Percentiles rank a stretch among this genome's conserved stretches.
phyloP scores from a whole-genome alignment of 2,329 filamentous ascomycete species.

The Metarhizium sp. region DNA sequence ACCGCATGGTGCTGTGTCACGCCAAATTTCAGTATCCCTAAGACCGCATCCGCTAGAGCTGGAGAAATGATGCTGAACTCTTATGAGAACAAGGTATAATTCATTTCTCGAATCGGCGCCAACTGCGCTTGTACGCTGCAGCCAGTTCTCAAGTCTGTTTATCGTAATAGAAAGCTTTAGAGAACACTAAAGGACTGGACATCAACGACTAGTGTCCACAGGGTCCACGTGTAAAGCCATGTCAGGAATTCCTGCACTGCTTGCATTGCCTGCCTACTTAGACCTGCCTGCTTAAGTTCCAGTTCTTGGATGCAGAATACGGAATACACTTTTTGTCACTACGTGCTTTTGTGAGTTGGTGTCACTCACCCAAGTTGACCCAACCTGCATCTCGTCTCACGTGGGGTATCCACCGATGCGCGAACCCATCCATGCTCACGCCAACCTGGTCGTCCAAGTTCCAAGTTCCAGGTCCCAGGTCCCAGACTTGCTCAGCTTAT shows the following conservation, averaged over 20 bases:
- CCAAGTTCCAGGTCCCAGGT: too few species aligned
- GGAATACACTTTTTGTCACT: background rate
- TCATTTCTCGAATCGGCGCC: too few species aligned
- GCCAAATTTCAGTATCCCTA: background rate
- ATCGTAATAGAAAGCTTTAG: background rate
- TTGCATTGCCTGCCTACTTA: background rate
- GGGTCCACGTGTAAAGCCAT: conserved; percentile 12
- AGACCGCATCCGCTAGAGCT: background rate
- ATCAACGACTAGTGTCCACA: conserved; percentile 5
- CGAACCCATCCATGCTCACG: conserved; percentile 10
- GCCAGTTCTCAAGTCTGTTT: too few species aligned
- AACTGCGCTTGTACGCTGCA: too few species aligned
- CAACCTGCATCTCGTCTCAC: conserved; percentile 10
- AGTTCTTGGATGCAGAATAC: too few species aligned
- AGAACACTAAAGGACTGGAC: background rate
- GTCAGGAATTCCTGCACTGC: background rate
- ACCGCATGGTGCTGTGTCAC: too few species aligned
- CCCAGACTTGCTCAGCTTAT: too few species aligned
- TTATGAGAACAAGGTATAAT: too few species aligned
- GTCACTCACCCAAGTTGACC: conserved; percentile 1
- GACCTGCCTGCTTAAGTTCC: too few species aligned
- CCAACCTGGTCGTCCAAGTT: background rate
- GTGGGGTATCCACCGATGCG: conserved; percentile 13
- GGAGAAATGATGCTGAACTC: too few species aligned
- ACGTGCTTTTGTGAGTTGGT: background rate